phyloP scores from a whole-genome alignment of 2,329 filamentous ascomycete genomes.

The Madurella fahalii region DNA sequence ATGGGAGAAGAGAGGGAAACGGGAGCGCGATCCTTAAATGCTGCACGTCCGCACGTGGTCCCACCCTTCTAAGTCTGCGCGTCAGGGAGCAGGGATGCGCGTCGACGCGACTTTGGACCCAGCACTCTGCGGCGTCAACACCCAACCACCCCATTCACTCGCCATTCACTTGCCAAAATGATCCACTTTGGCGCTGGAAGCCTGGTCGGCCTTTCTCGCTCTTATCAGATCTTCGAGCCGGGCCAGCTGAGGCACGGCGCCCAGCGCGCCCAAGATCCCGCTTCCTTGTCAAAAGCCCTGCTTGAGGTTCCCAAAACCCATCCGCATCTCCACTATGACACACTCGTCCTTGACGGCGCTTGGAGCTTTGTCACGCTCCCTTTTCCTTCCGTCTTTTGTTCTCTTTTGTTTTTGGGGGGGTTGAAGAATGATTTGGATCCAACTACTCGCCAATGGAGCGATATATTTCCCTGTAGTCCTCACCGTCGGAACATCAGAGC shows the following conservation, averaged over 20 bases:
- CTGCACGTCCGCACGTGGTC: slow-evolving; percentile 22
- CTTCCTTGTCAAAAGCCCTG: background rate
- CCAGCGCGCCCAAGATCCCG: background rate
- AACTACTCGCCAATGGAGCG: too few species aligned
- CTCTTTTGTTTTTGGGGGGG: too few species aligned
- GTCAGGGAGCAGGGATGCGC: slow-evolving; percentile 16
- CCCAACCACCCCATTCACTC: slow-evolving; percentile 13
- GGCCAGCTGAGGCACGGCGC: background rate
- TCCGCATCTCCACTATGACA: slow-evolving; percentile 13
- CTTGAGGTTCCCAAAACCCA: background rate
- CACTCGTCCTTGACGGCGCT: background rate
- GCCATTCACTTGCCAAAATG: slow-evolving; percentile 4
- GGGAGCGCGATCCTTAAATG: slow-evolving; percentile 27
- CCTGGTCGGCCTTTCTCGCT: slow-evolving; percentile 16
- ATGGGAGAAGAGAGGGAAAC: slow-evolving; percentile 8
- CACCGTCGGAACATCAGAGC: too few species aligned
- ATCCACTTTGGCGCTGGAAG: slow-evolving; percentile 7
- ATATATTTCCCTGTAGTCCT: too few species aligned
- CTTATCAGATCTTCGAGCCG: slow-evolving; percentile 23
- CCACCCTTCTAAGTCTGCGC: slow-evolving; percentile 21
- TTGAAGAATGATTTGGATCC: too few species aligned
- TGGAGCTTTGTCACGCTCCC: too few species aligned
- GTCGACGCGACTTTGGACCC: slow-evolving; percentile 22
- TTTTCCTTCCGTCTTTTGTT: too few species aligned
- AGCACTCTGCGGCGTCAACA: slow-evolving; percentile 17